Percentiles rank a stretch among this genome's conserved stretches.
Conservation (phyloP, 129 eudicot species). For the Flaveria bidentis region DNA sequence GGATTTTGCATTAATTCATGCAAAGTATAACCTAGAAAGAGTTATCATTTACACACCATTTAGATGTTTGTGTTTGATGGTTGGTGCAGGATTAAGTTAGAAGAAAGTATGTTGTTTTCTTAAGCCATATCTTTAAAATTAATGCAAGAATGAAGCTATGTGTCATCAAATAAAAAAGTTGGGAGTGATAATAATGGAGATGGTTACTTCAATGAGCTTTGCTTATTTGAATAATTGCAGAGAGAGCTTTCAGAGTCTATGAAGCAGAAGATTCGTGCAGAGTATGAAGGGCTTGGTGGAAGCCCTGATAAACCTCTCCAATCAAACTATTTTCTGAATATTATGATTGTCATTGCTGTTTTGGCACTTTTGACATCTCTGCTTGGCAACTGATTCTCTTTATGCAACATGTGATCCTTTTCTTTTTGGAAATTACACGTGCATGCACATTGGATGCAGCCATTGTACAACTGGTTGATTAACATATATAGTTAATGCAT, state of each 20-base stretch:
- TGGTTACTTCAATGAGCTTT: constrained; percentile 60
- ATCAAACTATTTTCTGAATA: constrained; percentile 90
- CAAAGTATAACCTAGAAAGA: background rate
- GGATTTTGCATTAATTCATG: constrained; percentile 21
- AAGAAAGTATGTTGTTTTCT: constrained; percentile 58
- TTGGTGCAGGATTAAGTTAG: constrained; percentile 88
- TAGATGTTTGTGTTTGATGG: constrained; percentile 48
- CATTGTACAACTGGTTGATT: background rate
- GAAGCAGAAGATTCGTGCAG: constrained; percentile 94
- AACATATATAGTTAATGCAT: background rate
- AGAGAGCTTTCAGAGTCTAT: constrained; percentile 81
- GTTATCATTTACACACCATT: constrained; percentile 13
- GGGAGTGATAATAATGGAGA: constrained; percentile 45
- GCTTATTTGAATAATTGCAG: constrained; percentile 83
- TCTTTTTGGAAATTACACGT: background rate
- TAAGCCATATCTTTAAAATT: constrained; percentile 50
- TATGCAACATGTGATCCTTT: background rate
- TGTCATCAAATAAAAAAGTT: constrained; percentile 48
- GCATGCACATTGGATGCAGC: background rate
- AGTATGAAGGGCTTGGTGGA: constrained; percentile 86
- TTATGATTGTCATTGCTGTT: constrained; percentile 79
- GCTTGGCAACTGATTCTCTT: constrained; percentile 51
- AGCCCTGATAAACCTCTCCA: constrained; percentile 94
- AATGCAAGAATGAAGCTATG: constrained; percentile 63
- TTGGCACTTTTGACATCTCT: constrained; percentile 84